Evolutionary conservation across 108 stramenopile genomes (phyloP), one percentile per base, ranked within the genome.

Genomic region (Nannochloropsis gaditana): DNA sequence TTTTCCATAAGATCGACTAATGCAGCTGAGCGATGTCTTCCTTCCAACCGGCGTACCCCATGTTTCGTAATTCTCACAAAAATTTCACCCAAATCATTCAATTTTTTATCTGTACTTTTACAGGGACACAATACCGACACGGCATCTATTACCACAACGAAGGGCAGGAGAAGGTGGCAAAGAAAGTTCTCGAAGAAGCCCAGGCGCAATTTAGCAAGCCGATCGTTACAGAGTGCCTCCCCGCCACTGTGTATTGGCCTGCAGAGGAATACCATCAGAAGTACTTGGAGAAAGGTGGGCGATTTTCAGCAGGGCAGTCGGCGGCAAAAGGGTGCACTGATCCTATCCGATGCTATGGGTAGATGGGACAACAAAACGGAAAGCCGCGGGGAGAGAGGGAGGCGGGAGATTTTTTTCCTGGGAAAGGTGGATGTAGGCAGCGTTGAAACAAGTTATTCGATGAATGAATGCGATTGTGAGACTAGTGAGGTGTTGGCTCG

Each of bases 251-350:
- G 5, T 95, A 94, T 90, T 95, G 94, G 94, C 94, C 94, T 21
- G 94, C 94, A 79, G 94, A 95, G 59, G 59, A 73, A n/a, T 94
- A 94, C 88, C 95, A 95, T 89, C 95, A 95, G 90, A 93, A 94
- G 83, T 95, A 94, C 89, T 88, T 95, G 50, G 90, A 92, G 83
- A 94, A 93, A 81, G 94, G 93, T 2, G 94, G 95, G 1, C 90
- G 93, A 43, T 86, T 89, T 79, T 88, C 90, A 9, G 5, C 2
- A 47, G 92, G 93, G 2, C 95, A 95, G 84, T 87, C 82, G 50
- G 93, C 95, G 42, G 93, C 89, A 44, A 95, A 95, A 89, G 93
- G 92, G 6, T 85, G 86, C 42, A 93, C 90, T 17, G 94, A 94
- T 9, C 90, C 90, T 21, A 94, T 95, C 86, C 91, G 95, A 2